A percentile compares a stretch with the other conserved stretches of the same genome.
Evolutionary conservation across 352 stramenopile genomes (phyloP).

Genomic region (Thalassiosira mediterranea): DNA sequence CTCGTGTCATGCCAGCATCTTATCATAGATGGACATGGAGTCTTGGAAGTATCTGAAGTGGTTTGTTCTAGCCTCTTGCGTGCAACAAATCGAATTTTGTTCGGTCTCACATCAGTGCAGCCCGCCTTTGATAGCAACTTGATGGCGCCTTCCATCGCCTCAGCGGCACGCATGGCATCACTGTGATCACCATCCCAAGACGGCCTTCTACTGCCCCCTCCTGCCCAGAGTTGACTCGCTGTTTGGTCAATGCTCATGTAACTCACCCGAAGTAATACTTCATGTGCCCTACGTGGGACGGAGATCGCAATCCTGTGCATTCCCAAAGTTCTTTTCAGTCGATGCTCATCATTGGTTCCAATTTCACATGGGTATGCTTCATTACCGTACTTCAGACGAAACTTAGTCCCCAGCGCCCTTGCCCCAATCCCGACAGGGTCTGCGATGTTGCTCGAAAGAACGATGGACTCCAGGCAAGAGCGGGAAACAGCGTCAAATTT

Average conservation of each 20-base stretch:
- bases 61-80: conserved; percentile 48
- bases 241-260: conserved; percentile 56
- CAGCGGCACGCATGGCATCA: conserved; percentile 22
- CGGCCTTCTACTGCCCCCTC: conserved; percentile 38
- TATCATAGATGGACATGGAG: conserved; percentile 29
- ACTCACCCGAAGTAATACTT: conserved; percentile 60
- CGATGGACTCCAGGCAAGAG: conserved; percentile 70
- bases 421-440: conserved; percentile 75
- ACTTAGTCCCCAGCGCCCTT: conserved; percentile 65
- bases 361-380: conserved; percentile 64
- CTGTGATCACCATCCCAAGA: conserved; percentile 47
- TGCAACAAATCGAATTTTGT: conserved; percentile 59
- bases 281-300: conserved; percentile 53
- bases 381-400: conserved; percentile 61
- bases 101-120: conserved; percentile 56
- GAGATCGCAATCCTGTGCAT: conserved; percentile 45
- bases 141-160: conserved; percentile 50
- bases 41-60: conserved; percentile 45
- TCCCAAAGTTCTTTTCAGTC: conserved; percentile 56
- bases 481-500: conserved; percentile 42
- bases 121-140: conserved; percentile 52
- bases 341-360: conserved; percentile 62
- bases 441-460: conserved; percentile 56
- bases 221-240: conserved; percentile 51
- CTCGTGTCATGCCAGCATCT: conserved; percentile 35